Conservation (phyloP, 805 yeast species). For the Scheffersomyces lignosus region DNA sequence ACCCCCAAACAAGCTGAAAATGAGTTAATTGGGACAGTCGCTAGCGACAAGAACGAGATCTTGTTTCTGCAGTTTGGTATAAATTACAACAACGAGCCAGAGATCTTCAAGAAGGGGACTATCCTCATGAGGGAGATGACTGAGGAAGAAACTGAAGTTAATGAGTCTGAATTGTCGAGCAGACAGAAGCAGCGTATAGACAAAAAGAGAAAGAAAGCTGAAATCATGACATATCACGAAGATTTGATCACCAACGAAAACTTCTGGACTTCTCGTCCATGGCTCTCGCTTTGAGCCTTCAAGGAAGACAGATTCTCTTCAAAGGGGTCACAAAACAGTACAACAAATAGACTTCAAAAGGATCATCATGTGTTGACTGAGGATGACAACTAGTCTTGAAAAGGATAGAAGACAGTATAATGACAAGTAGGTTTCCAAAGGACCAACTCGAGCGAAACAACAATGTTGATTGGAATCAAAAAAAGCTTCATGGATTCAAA, state of each 20-base stretch:
- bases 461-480: too few relatives aligned
- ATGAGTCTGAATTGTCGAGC: constrained; percentile 19
- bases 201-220: constrained; percentile 50
- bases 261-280: constrained; percentile 59
- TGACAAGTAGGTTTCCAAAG: too few relatives aligned
- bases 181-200: constrained; percentile 52
- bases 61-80: constrained; percentile 74
- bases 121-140: constrained; percentile 51
- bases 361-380: too few relatives aligned
- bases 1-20: constrained; percentile 82
- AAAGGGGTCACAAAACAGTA: too few relatives aligned
- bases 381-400: too few relatives aligned
- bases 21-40: constrained; percentile 69
- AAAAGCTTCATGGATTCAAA: too few relatives aligned
- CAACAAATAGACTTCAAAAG: too few relatives aligned
- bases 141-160: constrained; percentile 12
- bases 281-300: constrained; percentile 16
- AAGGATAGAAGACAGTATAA: too few relatives aligned
- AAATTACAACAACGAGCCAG: constrained; percentile 90
- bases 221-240: constrained; percentile 46
- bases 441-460: too few relatives aligned
- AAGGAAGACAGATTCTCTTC: too few relatives aligned
- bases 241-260: constrained; percentile 59
- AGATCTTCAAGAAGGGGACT: constrained; percentile 84
- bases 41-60: constrained; percentile 87